phyloP scores from a whole-genome alignment of 768 basidiomycete genomes.

The Nidularia pulvinata region DNA sequence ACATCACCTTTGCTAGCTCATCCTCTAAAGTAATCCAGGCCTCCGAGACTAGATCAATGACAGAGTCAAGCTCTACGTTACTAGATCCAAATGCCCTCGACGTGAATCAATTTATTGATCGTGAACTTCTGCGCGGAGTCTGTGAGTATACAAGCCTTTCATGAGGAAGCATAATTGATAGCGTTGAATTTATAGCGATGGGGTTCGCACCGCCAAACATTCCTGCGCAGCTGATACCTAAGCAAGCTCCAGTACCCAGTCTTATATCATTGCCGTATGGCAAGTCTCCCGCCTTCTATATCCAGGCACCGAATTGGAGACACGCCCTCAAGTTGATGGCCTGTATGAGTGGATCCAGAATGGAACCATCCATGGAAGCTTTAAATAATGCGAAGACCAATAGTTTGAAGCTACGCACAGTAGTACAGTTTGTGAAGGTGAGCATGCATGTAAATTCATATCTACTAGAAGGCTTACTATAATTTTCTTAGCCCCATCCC shows the following conservation, averaged over 20 bases:
- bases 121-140: constrained; percentile 56
- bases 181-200: constrained; percentile 45
- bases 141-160: constrained; percentile 43
- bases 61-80: too few relatives aligned
- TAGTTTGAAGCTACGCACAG: constrained; percentile 58
- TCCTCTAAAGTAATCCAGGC: too few relatives aligned
- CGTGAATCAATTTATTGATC: constrained; percentile 54
- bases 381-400: constrained; percentile 54
- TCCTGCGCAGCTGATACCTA: constrained; percentile 38
- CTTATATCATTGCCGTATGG: constrained; percentile 76
- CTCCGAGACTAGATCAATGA: too few relatives aligned
- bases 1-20: too few relatives aligned
- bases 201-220: constrained; percentile 65
- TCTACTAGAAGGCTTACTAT: too few relatives aligned
- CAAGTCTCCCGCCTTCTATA: constrained; percentile 63
- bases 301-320: constrained; percentile 76
- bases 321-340: constrained; percentile 77
- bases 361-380: constrained; percentile 73
- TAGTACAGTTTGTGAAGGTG: constrained; percentile 81
- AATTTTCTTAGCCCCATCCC: constrained; percentile 49
- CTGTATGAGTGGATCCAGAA: constrained; percentile 62
- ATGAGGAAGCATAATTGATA: not conserved
- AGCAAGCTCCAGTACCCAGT: constrained; percentile 62
- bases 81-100: constrained; percentile 18
- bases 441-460: constrained; percentile 8